Evolutionary conservation across 1,284 basidiomycete genomes (phyloP), one percentile per base, ranked within the genome.

Genomic region (Trametes hirsuta): DNA sequence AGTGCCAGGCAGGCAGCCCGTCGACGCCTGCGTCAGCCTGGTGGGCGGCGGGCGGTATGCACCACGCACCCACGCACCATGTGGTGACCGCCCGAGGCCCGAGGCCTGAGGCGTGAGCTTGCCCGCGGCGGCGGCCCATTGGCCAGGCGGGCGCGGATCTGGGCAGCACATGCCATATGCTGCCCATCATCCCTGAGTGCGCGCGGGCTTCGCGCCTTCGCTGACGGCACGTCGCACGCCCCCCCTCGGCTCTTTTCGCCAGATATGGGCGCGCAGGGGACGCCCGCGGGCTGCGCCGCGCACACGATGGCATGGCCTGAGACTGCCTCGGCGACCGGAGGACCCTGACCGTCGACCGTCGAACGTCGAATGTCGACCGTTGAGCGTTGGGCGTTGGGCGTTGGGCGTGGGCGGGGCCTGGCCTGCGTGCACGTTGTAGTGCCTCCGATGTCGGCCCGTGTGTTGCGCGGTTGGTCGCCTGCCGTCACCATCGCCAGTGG

Each of bases 151-250:
- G 39, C 39, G 37, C 45, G 18, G 14, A 39, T n/a, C 57, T 25
- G 48, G 30, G 37, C 48, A 44, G 46, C 61, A 56, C 56, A 37
- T 63, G 52, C 61, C 61, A 56, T 59, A 63, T 47, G 40, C 46
- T 15, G 61, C 50, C 40, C 61, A 53, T 50, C 57, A 47, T 49
- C 57, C 61, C 61, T 63, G 61, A 59, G 47, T 54, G 57, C 57
- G 57, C 57, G 40, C 39, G 25, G 22, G 48, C 47, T 39, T 35
- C 40, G 30, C 51, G 34, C 34, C 46, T 49, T 53, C 52, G 40
- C 47, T 45, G 47, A 50, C 47, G 47, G 41, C 58, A 41, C 37
- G 24, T 41, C 49, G 56, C 55, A 57, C 55, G 55, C 21, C 35
- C 18, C 18, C 18, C 8, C 34, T 47, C 42, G 42, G 55, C 36